Base-by-base conservation (phyloP, 768 basidiomycete genomes). In the Leccinum uliginosum region DNA sequence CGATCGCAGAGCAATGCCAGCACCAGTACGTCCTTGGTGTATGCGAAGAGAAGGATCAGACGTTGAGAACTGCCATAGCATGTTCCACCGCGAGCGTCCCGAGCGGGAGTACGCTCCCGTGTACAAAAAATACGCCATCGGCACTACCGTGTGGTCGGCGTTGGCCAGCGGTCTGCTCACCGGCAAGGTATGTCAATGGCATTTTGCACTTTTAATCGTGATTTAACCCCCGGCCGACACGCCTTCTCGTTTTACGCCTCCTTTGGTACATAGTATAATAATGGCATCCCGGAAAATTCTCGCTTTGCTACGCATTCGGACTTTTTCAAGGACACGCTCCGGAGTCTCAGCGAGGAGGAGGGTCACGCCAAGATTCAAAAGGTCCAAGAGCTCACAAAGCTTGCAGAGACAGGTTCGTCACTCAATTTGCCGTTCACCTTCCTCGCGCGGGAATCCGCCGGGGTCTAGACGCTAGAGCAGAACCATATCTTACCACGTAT, bases 71-170 rank as follows among this genome's bases (percentile, higher is more conserved):
- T 34, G 30, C 23, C 68, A 71, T n/a, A 79, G 76, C 59, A 74
- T 82, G 73, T 69, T 84, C 49, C 74, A 78, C 70, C 75, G 83
- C 24, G 78, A 83, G 54, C 73, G 78, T 26, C 78, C 83, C 57
- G 83, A 85, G 69, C 72, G 71, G 56, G 82, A 84, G 65, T 82
- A 80, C 66, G 71, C 70, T 59, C 75, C 72, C 24, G 34, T 78
- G 35, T 82, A 76, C 67, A 68, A 74, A 56, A 78, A 80, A 54
- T 78, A 81, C 67, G 64, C 67, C 17, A 73, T 76, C 46, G 75
- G 81, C 14, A 76, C 76, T 6, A 81, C 79, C 27, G 80, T 83
- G 56, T 85, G 80, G 77, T 80, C 78, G 4, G 78, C 83, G 7
- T 73, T 85, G 51, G 79, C 77, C n/a, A 72, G 74, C 17, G 84